Conservation (phyloP, 2,329 filamentous ascomycete species). For the Fusarium napiforme region DNA sequence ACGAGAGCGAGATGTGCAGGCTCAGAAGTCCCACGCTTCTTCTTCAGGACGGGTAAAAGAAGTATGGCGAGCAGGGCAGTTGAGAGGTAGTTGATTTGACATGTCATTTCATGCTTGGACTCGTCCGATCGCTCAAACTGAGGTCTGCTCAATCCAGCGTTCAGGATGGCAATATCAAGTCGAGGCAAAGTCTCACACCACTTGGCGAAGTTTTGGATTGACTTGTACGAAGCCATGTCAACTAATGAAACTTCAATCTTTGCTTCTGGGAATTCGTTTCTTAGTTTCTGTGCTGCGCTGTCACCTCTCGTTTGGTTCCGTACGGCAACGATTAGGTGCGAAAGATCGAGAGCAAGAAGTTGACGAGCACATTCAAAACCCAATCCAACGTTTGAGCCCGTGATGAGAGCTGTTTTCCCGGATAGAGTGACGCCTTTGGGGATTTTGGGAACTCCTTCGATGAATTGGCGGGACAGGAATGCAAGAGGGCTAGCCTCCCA, state of each 20-base stretch:
- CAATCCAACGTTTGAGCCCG: constrained; percentile 61
- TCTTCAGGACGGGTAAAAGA: constrained; percentile 48
- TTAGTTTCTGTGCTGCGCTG: constrained; percentile 46
- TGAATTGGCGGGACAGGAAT: constrained; percentile 42
- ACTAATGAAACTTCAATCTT: constrained; percentile 60
- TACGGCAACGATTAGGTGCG: constrained; percentile 59
- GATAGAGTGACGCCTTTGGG: constrained; percentile 44
- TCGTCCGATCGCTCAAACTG: constrained; percentile 44
- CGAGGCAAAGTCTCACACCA: constrained; percentile 49
- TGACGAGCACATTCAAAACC: constrained; percentile 59
- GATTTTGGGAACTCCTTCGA: constrained; percentile 38
- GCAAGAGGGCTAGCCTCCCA: constrained; percentile 38
- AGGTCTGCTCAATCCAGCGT: constrained; percentile 53
- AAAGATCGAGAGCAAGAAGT: constrained; percentile 53
- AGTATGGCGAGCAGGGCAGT: constrained; percentile 49
- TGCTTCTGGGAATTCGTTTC: constrained; percentile 45
- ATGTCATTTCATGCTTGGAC: constrained; percentile 53
- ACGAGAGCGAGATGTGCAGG: constrained; percentile 46
- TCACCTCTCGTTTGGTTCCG: constrained; percentile 57
- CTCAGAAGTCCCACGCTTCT: constrained; percentile 28
- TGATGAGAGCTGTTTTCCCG: constrained; percentile 58
- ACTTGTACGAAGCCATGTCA: constrained; percentile 60
- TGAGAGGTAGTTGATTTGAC: constrained; percentile 56
- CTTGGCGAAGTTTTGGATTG: constrained; percentile 54
- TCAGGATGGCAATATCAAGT: constrained; percentile 59